phyloP scores from a whole-genome alignment of 2,329 filamentous ascomycete genomes.

The Periconia sp. region DNA sequence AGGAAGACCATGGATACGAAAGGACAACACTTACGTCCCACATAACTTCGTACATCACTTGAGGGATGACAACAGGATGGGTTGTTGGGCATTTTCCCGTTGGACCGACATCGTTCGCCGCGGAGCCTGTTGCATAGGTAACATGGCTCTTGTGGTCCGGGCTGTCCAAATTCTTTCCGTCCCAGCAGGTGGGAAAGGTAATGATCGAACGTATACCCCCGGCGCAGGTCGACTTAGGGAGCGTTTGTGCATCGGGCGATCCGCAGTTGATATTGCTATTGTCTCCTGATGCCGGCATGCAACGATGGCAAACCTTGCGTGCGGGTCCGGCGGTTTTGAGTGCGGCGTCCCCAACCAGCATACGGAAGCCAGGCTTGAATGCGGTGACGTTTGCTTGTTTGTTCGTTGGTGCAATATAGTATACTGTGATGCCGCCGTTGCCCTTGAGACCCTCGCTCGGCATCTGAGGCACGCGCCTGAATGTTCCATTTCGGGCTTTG shows the following conservation, averaged over 20 bases:
- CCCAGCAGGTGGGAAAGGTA: conserved; percentile 77
- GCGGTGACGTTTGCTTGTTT: conserved; percentile 51
- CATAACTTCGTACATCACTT: conserved; percentile 40
- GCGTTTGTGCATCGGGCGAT: conserved; percentile 22
- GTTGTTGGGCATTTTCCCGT: conserved; percentile 31
- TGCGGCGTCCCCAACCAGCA: conserved; percentile 19
- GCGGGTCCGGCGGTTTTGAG: conserved; percentile 29
- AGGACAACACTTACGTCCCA: conserved; percentile 27
- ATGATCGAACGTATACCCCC: conserved; percentile 67
- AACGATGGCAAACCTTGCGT: conserved; percentile 33
- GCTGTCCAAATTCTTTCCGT: conserved; percentile 64
- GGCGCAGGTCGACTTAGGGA: conserved; percentile 52
- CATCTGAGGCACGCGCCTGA: conserved; percentile 32
- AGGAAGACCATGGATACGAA: conserved; percentile 1
- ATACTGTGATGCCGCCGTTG: conserved; percentile 33
- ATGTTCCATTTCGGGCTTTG: conserved; percentile 34
- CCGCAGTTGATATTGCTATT: conserved; percentile 29
- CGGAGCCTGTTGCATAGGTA: conserved; percentile 51
- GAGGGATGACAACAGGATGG: conserved; percentile 34
- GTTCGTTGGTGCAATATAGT: conserved; percentile 28
- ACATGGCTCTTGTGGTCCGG: conserved; percentile 68
- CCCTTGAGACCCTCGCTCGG: conserved; percentile 21
- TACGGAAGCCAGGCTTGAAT: conserved; percentile 61
- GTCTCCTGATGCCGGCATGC: conserved; percentile 28
- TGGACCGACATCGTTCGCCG: conserved; percentile 29